Conservation (phyloP, 768 basidiomycete genomes). For the Tulasnella calospora region DNA sequence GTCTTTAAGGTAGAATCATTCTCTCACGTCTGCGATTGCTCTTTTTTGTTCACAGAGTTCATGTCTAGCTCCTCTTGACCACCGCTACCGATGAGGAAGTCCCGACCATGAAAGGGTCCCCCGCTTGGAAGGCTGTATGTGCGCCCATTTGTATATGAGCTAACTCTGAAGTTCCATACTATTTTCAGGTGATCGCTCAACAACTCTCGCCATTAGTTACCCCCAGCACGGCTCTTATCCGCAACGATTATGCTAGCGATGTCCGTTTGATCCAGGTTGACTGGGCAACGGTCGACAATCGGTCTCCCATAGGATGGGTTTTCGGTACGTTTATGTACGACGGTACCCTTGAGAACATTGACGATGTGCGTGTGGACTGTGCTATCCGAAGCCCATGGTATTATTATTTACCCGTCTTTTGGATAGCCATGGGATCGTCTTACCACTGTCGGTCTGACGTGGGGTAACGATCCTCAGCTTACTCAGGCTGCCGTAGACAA, state of each 20-base stretch:
- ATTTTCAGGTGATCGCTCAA: not conserved
- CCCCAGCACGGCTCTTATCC: not conserved
- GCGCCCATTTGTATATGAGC: not conserved
- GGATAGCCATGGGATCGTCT: constrained; percentile 18
- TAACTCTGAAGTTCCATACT: not conserved
- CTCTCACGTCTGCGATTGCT: not conserved
- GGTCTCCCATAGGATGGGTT: constrained; percentile 12
- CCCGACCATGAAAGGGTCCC: constrained; percentile 2
- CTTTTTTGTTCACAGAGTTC: not conserved
- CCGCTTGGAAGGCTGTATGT: not conserved
- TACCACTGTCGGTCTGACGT: constrained; percentile 1
- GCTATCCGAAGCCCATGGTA: not conserved
- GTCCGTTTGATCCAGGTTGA: constrained; percentile 11
- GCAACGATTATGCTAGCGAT: not conserved
- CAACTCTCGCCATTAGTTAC: not conserved
- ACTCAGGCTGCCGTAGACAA: not conserved
- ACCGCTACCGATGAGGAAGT: not conserved
- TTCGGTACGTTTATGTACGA: constrained; percentile 16
- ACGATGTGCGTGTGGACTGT: not conserved
- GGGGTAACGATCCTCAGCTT: constrained; percentile 16
- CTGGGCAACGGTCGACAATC: not conserved
- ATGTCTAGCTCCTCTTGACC: not conserved
- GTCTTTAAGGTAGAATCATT: not conserved
- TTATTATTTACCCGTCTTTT: not conserved
- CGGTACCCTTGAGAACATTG: not conserved